Percentiles rank a stretch among this genome's conserved stretches.
These are phyloP conservation scores for Schizophyllum amplum DNA, from an alignment of 1,284 basidiomycete genomes.

Conservation along the genomic window DNA sequence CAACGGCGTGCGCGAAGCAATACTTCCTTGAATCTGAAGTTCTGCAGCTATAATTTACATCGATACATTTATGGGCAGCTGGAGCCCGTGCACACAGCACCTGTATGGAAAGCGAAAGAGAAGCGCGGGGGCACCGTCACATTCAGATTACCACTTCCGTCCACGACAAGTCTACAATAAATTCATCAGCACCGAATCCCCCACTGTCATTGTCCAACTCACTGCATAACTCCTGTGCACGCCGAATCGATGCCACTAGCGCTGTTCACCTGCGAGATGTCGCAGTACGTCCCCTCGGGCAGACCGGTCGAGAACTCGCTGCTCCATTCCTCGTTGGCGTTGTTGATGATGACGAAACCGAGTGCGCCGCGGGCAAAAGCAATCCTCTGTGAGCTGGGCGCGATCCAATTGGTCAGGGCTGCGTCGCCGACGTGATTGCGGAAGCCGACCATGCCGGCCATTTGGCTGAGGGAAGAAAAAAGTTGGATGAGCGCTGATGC, in stretches of 20 bases:
- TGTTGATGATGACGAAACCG: constrained; percentile 46
- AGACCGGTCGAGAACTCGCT: constrained; percentile 34
- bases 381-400: constrained; percentile 46
- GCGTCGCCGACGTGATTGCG: constrained; percentile 46
- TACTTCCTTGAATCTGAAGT: constrained; percentile 49
- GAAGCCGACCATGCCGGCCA: constrained; percentile 58
- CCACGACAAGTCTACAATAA: no score
- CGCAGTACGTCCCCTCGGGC: constrained; percentile 39
- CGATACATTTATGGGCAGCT: no score
- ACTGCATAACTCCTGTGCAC: no score
- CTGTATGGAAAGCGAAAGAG: no score
- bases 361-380: constrained; percentile 53
- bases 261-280: constrained; percentile 38
- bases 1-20: constrained; percentile 41
- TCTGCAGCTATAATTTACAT: no score
- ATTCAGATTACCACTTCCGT: no score
- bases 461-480: no score
- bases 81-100: no score
- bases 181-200: no score
- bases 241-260: constrained; percentile 22
- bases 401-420: constrained; percentile 46
- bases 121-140: no score
- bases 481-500: no score
- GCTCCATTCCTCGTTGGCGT: constrained; percentile 32
- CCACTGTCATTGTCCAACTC: no score